Base-by-base conservation (phyloP, 257 asterid species). In the Pogostemon cablin region DNA sequence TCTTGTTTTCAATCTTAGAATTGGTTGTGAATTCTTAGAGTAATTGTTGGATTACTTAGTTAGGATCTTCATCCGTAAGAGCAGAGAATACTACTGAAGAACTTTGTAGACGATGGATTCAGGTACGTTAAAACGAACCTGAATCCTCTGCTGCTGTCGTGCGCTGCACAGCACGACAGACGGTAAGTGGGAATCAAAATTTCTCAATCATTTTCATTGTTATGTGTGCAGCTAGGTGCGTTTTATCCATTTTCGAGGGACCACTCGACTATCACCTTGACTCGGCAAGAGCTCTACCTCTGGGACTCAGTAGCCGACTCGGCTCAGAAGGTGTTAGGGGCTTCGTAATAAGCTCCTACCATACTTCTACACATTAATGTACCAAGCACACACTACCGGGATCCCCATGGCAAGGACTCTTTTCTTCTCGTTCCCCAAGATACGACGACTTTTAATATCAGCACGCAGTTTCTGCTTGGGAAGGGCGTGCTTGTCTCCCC, bases 101-200 rank as follows among this genome's bases (percentile, higher is more conserved):
- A 70, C 97, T 93, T 9, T 93, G 99, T 61, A 79, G 95, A 12
- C 86, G 97, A 42, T 93, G 99, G 99, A 91, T 93, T 79, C 93
- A 87, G 89, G 87, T 87, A 73, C 3, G 15, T 72, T 17, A 3
- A 39, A 38, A 64, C 42, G 54, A 17, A n/a, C n/a, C 5, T 48
- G 20, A 17, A 48, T 48, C 20, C 44, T 40, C 44, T 40, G 6
- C 7, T 40, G 43, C 6, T 40, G 44, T 3, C 4, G 7, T 40
- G 7, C 44, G 44, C 7, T 8, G n/a, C 2, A 2, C 53, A 10
- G 25, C 25, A 20, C 25, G 25, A 0, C 25, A 20, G 15, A 15
- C 0, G 15, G 0, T 15, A 15, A 15, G 15, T 15, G 15, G 32
- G 1, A 25, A 25, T 25, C 32, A 25, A 25, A 25, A 25, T 25